Percentiles rank a stretch among this genome's conserved stretches.
Conservation (phyloP, 805 yeast genomes). For the Wickerhamiella brachini region DNA sequence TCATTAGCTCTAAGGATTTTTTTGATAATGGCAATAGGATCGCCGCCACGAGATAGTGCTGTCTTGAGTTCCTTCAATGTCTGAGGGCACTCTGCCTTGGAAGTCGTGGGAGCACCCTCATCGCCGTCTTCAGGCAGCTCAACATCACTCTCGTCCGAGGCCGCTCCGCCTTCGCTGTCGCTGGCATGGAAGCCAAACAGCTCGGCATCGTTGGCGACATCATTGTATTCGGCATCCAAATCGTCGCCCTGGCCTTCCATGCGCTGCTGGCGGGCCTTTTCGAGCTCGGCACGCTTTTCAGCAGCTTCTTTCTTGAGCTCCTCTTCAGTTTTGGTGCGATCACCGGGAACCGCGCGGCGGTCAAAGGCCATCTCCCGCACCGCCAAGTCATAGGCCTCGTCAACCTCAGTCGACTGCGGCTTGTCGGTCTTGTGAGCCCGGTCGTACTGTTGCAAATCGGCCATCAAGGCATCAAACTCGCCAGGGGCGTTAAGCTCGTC, state of each 20-base stretch:
- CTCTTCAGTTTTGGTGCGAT: constrained; percentile 31
- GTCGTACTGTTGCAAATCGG: constrained; percentile 16
- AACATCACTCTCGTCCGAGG: constrained; percentile 24
- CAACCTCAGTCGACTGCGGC: constrained; percentile 3
- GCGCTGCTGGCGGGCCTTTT: constrained; percentile 24
- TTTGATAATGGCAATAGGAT: constrained; percentile 26
- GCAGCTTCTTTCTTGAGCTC: constrained; percentile 27
- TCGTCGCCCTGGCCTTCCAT: constrained; percentile 29
- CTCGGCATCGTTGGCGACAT: constrained; percentile 29
- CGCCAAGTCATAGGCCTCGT: constrained; percentile 18
- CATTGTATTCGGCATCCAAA: constrained; percentile 16
- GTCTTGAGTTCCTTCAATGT: constrained; percentile 2
- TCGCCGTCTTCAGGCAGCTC: constrained; percentile 22
- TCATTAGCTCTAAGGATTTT: constrained; percentile 48
- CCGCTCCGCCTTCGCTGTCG: constrained; percentile 28
- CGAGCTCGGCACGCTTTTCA: constrained; percentile 22
- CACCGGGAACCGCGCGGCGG: constrained; percentile 29
- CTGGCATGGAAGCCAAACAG: constrained; percentile 23
- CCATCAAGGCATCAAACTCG: constrained; percentile 23
- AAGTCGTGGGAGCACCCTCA: constrained; percentile 37
- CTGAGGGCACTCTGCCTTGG: constrained; percentile 5
- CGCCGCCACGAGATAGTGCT: constrained; percentile 5
- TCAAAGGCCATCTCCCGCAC: constrained; percentile 30
- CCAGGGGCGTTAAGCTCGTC: constrained; percentile 26
- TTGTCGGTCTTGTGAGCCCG: constrained; percentile 3